Base-by-base conservation (phyloP, 1,284 basidiomycete genomes). In the Tilletia setariae region DNA sequence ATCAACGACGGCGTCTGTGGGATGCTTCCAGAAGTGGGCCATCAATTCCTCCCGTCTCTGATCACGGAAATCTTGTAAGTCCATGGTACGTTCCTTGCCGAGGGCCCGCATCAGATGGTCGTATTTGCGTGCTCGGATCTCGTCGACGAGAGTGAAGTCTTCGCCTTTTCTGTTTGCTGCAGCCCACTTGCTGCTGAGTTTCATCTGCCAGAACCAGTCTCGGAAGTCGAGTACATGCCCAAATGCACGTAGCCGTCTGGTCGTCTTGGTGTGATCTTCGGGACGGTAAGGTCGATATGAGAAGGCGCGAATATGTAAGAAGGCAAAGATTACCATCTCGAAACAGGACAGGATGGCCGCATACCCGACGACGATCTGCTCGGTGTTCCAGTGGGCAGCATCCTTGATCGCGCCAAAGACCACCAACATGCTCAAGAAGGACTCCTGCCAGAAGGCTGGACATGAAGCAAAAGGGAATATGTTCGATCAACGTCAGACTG, bases 261-360 rank as follows among this genome's bases (percentile, higher is more conserved):
- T 79, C 0, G 71, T 78, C 2, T 70, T 44, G 1, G 65, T 47
- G 2, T 70, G 61, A 42, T 79, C 76, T 11, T 72, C 47, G 1
- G 80, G 78, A 0, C 84, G 83, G 81, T 90, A 91, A 0, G 87
- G 86, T 71, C 86, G 86, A 82, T 91, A 91, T 15, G 87, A 87
- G 84, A 91, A 92, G 0, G 90, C 90, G 62, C 86, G 86, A 82
- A 92, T 85, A 80, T 92, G 90, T 6, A 91, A 79, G 65, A 90
- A 87, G 1, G 87, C 89, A 75, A 90, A 83, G 30, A 82, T 44
- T 32, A 79, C 68, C 83, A 92, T 92, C 83, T 91, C 90, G 69
- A 90, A 87, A 1, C 89, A 90, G 74, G 90, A 87, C 1, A 89
- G 77, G 6, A 91, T 82, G 0, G 90, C 90, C 21, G 87, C 86